Evolutionary conservation across 106 monocot genomes (phyloP).

Genomic region (Dendrobium nobile): DNA sequence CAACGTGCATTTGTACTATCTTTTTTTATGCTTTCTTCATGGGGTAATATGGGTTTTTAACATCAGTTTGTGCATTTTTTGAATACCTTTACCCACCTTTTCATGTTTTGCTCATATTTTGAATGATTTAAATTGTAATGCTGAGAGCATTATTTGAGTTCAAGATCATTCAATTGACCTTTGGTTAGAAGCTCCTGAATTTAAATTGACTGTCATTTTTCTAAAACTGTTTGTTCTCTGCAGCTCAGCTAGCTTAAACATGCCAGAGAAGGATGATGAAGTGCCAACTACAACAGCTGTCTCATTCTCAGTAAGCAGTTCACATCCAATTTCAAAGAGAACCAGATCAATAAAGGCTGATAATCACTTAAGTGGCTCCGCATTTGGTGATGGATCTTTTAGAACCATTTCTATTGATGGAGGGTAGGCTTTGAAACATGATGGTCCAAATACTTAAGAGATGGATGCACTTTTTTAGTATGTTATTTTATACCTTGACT

Average conservation of each 20-base stretch:
- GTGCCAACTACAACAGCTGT: conserved; percentile 29
- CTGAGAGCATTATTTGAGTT: neutral
- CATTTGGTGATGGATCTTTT: conserved; percentile 43
- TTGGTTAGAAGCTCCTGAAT: neutral
- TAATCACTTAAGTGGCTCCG: conserved; percentile 30
- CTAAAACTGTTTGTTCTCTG: conserved; percentile 19
- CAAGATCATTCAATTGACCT: neutral
- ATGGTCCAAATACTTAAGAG: neutral
- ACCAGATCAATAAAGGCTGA: conserved; percentile 70
- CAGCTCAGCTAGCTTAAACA: conserved; percentile 62
- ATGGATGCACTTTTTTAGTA: neutral
- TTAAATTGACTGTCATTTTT: neutral
- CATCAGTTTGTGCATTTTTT: neutral
- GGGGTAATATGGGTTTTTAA: neutral
- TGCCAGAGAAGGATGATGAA: conserved; percentile 56
- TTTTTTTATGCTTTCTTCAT: neutral
- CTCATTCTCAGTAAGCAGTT: conserved; percentile 41
- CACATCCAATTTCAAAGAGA: conserved; percentile 82
- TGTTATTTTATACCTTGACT: neutral
- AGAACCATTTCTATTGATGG: conserved; percentile 69
- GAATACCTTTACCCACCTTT: neutral
- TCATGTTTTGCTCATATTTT: neutral
- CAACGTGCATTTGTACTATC: neutral
- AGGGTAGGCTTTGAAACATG: conserved; percentile 42
- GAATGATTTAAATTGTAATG: neutral